Percentiles rank a stretch among this genome's conserved stretches.
phyloP scores from a whole-genome alignment of 305 asterid genomes.

The Solanum hybrid region DNA sequence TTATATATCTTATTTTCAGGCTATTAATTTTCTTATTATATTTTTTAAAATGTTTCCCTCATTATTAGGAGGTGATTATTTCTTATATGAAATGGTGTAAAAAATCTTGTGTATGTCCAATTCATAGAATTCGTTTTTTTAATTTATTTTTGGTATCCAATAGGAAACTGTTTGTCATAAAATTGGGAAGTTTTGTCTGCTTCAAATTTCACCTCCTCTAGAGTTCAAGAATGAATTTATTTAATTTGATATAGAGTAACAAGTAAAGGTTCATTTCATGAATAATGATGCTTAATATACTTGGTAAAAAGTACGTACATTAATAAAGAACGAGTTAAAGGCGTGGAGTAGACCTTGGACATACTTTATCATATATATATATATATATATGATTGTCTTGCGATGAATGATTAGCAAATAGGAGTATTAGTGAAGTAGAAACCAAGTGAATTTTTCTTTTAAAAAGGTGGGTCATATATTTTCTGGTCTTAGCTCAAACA shows the following conservation, averaged over 20 bases:
- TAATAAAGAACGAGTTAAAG: background rate
- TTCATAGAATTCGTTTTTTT: background rate
- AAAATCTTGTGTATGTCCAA: background rate
- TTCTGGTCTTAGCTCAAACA: background rate
- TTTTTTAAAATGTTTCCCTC: background rate
- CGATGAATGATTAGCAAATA: background rate
- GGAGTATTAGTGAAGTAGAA: background rate
- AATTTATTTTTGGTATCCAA: background rate
- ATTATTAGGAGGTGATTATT: background rate
- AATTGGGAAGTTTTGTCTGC: background rate
- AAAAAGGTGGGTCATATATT: background rate
- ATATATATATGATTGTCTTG: background rate
- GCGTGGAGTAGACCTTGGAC: background rate
- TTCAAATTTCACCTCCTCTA: background rate
- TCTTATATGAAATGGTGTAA: background rate
- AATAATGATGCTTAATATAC: background rate
- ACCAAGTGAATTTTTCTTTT: background rate
- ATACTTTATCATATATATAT: background rate
- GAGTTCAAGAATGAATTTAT: background rate
- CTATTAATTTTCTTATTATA: background rate
- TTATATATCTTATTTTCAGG: background rate
- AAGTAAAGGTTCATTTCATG: background rate
- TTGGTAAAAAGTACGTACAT: background rate
- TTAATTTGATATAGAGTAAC: background rate
- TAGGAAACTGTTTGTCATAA: background rate